These are phyloP conservation scores for Ilyonectria mors-panacis DNA, from an alignment of 2,329 filamentous ascomycete genomes.

Conservation along the genomic window DNA sequence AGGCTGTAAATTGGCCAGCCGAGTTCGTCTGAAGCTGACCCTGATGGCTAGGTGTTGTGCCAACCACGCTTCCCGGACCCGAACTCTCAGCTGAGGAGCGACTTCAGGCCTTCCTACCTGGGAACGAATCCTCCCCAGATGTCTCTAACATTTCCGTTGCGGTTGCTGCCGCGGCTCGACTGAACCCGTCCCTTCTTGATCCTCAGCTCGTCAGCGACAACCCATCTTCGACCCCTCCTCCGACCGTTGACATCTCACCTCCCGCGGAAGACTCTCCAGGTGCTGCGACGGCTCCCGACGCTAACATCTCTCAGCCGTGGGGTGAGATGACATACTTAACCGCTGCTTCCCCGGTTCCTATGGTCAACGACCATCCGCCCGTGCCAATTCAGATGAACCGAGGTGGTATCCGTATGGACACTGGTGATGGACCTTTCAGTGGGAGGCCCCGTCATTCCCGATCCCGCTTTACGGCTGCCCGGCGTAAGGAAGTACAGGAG, in stretches of 20 bases:
- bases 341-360: constrained; percentile 51
- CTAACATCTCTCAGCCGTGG: constrained; percentile 61
- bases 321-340: constrained; percentile 68
- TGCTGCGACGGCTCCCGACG: constrained; percentile 43
- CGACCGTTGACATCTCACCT: constrained; percentile 43
- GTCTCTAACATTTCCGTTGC: constrained; percentile 69
- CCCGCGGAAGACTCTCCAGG: constrained; percentile 42
- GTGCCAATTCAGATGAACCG: constrained; percentile 54
- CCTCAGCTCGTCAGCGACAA: constrained; percentile 60
- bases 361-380: constrained; percentile 50
- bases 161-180: constrained; percentile 69
- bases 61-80: constrained; percentile 46
- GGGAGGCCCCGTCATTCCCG: constrained; percentile 68
- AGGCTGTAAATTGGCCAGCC: background rate
- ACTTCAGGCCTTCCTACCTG: constrained; percentile 62
- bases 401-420: constrained; percentile 70
- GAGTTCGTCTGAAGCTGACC: constrained; percentile 27
- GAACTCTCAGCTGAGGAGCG: constrained; percentile 65
- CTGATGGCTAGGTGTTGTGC: constrained; percentile 34
- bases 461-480: constrained; percentile 69
- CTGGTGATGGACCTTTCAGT: constrained; percentile 58
- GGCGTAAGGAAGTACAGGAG: constrained; percentile 76
- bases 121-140: constrained; percentile 57
- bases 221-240: constrained; percentile 49
- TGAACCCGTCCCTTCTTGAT: constrained; percentile 69